Conservation (phyloP, 805 yeast species). For the Martiniozyma abietophila region DNA sequence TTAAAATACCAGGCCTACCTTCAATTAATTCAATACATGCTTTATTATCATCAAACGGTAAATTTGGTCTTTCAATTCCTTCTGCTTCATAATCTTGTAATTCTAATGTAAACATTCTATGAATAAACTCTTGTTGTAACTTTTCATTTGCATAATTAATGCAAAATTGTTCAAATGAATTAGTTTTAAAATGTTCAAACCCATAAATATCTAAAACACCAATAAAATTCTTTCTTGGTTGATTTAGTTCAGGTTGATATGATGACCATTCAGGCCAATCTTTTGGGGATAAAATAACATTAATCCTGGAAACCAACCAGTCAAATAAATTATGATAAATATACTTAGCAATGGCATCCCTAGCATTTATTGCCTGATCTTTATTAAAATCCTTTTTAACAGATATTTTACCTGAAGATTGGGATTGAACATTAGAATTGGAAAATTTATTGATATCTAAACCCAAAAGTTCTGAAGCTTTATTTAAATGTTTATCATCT, state of each 20-base stretch:
- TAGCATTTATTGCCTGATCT: constrained; percentile 82
- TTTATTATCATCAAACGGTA: constrained; percentile 92
- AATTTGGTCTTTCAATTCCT: constrained; percentile 93
- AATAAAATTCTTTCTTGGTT: constrained; percentile 50
- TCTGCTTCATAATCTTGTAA: constrained; percentile 92
- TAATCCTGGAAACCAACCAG: constrained; percentile 85
- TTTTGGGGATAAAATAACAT: constrained; percentile 71
- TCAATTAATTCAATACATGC: constrained; percentile 93
- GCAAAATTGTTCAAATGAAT: constrained; percentile 96
- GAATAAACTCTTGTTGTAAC: constrained; percentile 94
- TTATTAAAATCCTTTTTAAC: constrained; percentile 82
- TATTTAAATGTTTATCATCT: constrained; percentile 77
- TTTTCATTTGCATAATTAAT: constrained; percentile 96
- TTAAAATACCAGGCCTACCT: constrained; percentile 75
- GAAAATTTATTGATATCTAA: constrained; percentile 65
- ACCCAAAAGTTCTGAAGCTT: constrained; percentile 79
- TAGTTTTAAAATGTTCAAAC: constrained; percentile 88
- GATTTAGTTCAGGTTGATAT: constrained; percentile 5
- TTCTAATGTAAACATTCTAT: constrained; percentile 93
- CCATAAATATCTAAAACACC: constrained; percentile 98
- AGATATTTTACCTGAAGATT: constrained; percentile 55
- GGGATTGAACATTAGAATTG: constrained; percentile 64
- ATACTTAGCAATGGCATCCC: constrained; percentile 95
- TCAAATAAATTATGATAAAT: constrained; percentile 89
- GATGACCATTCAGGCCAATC: constrained; percentile 42